Evolutionary conservation across 2,329 filamentous ascomycete genomes (phyloP).

Genomic region (Penicillium sp.): DNA sequence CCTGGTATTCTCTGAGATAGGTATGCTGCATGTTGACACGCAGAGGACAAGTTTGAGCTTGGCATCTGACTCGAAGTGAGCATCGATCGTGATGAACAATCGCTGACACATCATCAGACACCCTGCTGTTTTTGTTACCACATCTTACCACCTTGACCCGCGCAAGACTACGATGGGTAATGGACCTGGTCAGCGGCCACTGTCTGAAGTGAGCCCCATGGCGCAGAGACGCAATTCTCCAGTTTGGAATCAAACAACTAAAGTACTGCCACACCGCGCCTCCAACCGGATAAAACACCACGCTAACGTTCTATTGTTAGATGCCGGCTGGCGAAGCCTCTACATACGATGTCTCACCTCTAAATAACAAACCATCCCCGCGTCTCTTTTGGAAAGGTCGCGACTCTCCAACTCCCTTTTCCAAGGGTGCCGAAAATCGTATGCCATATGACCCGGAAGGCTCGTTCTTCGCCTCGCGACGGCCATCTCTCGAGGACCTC

Average conservation of each 20-base stretch:
- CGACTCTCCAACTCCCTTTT: slow-evolving; percentile 62
- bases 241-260: slow-evolving; percentile 71
- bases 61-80: background rate
- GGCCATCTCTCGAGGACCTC: slow-evolving; percentile 90
- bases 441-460: slow-evolving; percentile 54
- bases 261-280: slow-evolving; percentile 49
- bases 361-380: slow-evolving; percentile 61
- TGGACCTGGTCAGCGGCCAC: slow-evolving; percentile 61
- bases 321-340: slow-evolving; percentile 68
- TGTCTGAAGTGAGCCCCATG: slow-evolving; percentile 83
- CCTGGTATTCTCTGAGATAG: slow-evolving; percentile 13
- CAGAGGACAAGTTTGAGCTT: too few species aligned
- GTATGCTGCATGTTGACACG: slow-evolving; percentile 15
- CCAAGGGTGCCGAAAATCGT: slow-evolving; percentile 64
- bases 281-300: background rate
- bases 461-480: slow-evolving; percentile 67
- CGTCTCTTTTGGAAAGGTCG: slow-evolving; percentile 84
- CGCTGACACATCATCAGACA: slow-evolving; percentile 13
- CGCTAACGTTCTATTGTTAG: slow-evolving; percentile 50
- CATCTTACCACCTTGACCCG: slow-evolving; percentile 30
- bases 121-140: slow-evolving; percentile 5
- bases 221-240: slow-evolving; percentile 87
- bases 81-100: slow-evolving; percentile 2
- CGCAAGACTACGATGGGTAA: slow-evolving; percentile 57
- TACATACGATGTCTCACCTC: slow-evolving; percentile 78